These are phyloP conservation scores for Fistulifera solaris DNA, from an alignment of 108 stramenopile genomes.

Conservation along the genomic window DNA sequence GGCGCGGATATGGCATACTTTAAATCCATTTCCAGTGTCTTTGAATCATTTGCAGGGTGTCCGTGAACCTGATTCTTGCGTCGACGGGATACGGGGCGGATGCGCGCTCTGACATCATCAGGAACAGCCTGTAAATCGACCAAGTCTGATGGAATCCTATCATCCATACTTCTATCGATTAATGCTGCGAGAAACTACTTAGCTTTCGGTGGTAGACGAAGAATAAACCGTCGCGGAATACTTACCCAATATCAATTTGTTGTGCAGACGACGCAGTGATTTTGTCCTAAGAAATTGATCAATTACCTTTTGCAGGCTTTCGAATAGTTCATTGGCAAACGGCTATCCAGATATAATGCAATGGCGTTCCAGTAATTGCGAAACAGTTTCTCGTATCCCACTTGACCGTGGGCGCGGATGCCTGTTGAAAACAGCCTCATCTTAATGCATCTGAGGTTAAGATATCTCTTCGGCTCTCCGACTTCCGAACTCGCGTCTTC, in stretches of 20 bases:
- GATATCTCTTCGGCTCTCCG: no score
- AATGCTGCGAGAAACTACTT: no score
- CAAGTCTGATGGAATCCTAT: no score
- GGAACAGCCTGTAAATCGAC: no score
- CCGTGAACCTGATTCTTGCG: neutral
- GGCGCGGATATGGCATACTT: neutral
- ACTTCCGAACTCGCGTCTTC: no score
- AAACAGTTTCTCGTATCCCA: slow-evolving; percentile 42
- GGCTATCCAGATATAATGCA: slow-evolving; percentile 19
- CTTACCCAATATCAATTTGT: slow-evolving; percentile 63
- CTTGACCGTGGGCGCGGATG: slow-evolving; percentile 23
- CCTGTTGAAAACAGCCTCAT: slow-evolving; percentile 22
- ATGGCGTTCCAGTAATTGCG: slow-evolving; percentile 69
- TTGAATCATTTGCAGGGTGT: slow-evolving; percentile 8
- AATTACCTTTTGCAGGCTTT: slow-evolving; percentile 26
- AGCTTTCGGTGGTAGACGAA: no score
- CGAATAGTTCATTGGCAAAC: slow-evolving; percentile 5
- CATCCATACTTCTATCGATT: no score
- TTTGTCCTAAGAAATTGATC: slow-evolving; percentile 44
- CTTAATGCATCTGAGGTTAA: slow-evolving; percentile 20
- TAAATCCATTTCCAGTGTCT: slow-evolving; percentile 6
- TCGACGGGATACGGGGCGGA: neutral
- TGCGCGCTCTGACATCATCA: no score
- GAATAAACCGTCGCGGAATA: no score
- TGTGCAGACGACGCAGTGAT: slow-evolving; percentile 60